A percentile compares a stretch with the other conserved stretches of the same genome.
phyloP scores from a whole-genome alignment of 2,329 filamentous ascomycete species.

The Bipolaris cookei region DNA sequence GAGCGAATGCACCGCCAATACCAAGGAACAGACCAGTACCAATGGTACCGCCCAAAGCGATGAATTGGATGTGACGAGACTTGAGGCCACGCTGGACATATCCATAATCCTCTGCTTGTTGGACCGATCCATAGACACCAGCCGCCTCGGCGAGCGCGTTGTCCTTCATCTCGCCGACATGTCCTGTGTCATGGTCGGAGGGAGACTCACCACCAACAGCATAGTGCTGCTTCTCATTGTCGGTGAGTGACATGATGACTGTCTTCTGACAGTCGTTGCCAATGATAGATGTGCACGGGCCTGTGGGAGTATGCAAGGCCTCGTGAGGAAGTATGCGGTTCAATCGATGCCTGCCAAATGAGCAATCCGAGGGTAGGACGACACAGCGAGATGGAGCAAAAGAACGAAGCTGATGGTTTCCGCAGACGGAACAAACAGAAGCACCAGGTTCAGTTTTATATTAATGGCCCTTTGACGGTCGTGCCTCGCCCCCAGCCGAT shows the following conservation, averaged over 20 bases:
- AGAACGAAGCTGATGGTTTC: slow-evolving; percentile 26
- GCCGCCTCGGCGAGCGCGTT: slow-evolving; percentile 54
- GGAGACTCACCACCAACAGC: slow-evolving; percentile 22
- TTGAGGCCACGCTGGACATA: slow-evolving; percentile 47
- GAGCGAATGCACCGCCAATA: slow-evolving; percentile 43
- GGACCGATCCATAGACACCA: slow-evolving; percentile 60
- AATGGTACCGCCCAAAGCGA: slow-evolving; percentile 65
- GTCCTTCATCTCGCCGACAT: slow-evolving; percentile 35
- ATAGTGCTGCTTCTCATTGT: slow-evolving; percentile 38
- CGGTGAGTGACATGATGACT: slow-evolving; percentile 31
- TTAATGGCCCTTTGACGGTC: slow-evolving; percentile 18
- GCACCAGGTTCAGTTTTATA: slow-evolving; percentile 38
- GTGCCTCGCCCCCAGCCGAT: slow-evolving; percentile 21
- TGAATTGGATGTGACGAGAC: slow-evolving; percentile 64
- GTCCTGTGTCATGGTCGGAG: slow-evolving; percentile 31
- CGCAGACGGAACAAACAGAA: slow-evolving; percentile 16
- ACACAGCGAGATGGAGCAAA: slow-evolving; percentile 15
- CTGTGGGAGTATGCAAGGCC: background rate
- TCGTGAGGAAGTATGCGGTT: background rate
- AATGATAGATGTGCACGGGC: background rate
- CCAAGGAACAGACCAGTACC: slow-evolving; percentile 47
- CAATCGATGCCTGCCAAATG: background rate
- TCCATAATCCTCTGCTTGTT: slow-evolving; percentile 47
- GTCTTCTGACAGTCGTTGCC: background rate
- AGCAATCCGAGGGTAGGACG: background rate